Percentiles rank a stretch among this genome's conserved stretches.
phyloP scores from a whole-genome alignment of 257 asterid species.

The Penstemon barbatus region DNA sequence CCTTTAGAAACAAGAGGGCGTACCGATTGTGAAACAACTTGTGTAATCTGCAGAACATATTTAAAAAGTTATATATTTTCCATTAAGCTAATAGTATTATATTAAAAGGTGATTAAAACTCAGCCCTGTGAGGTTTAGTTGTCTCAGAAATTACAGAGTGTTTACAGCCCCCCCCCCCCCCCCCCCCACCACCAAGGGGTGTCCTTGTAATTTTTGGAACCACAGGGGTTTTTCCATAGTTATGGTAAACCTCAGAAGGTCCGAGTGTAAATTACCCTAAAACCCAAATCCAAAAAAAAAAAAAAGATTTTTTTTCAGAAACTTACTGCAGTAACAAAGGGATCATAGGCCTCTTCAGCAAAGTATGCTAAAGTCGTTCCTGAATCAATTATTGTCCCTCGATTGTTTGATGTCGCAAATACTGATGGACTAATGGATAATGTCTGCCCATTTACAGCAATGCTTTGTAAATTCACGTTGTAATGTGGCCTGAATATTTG shows the following conservation, averaged over 20 bases:
- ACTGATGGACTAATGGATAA: constrained; percentile 69
- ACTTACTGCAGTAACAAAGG: constrained; percentile 79
- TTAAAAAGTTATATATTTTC: too few relatives aligned
- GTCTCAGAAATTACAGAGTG: too few relatives aligned
- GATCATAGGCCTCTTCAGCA: constrained; percentile 83
- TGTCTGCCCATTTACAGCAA: constrained; percentile 81
- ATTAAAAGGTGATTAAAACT: too few relatives aligned
- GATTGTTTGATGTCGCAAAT: constrained; percentile 65
- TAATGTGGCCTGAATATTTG: constrained; percentile 82
- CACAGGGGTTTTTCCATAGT: too few relatives aligned
- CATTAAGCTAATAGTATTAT: too few relatives aligned
- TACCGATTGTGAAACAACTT: constrained; percentile 57
- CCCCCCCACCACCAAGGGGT: too few relatives aligned
- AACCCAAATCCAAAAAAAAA: not conserved
- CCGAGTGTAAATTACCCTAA: too few relatives aligned
- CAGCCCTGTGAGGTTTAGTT: too few relatives aligned
- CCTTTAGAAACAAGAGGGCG: constrained; percentile 66
- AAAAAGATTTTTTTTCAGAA: not conserved
- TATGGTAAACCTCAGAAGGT: too few relatives aligned
- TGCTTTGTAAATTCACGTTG: constrained; percentile 79
- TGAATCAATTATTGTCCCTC: constrained; percentile 93
- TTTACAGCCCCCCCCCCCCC: too few relatives aligned
- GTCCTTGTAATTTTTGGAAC: too few relatives aligned
- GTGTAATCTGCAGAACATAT: constrained; percentile 55
- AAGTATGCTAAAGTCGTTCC: constrained; percentile 96